Percentiles rank a stretch among this genome's conserved stretches.
Conservation (phyloP, 805 yeast species). For the Yarrowia yakushimensis region DNA sequence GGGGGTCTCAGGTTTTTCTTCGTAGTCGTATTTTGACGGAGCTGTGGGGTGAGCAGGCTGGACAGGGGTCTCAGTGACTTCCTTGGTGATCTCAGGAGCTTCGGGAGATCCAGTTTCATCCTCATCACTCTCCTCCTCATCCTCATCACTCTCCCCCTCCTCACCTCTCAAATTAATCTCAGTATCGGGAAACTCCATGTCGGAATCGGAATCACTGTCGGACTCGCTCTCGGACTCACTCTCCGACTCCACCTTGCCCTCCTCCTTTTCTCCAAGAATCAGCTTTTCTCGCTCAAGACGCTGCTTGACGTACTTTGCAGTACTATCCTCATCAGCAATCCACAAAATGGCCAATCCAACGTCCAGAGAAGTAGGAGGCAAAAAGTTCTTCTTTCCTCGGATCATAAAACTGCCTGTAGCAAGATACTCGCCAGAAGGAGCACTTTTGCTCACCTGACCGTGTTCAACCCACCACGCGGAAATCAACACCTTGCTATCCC, state of each 20-base stretch:
- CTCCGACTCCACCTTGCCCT: constrained; percentile 30
- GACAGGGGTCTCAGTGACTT: not conserved
- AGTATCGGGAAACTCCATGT: constrained; percentile 35
- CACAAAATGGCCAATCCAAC: constrained; percentile 88
- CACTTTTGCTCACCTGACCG: constrained; percentile 59
- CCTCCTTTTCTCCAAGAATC: constrained; percentile 20
- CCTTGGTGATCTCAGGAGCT: too few species aligned
- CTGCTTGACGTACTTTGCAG: constrained; percentile 38
- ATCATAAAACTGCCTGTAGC: constrained; percentile 60
- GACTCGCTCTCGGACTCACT: not conserved
- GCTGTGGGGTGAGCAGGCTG: not conserved
- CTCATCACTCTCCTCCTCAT: constrained; percentile 11
- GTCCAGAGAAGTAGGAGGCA: constrained; percentile 74
- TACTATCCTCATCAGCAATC: constrained; percentile 57
- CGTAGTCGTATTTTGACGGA: not conserved
- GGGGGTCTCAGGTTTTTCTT: constrained; percentile 26
- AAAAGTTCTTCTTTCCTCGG: constrained; percentile 49
- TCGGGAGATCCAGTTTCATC: not conserved
- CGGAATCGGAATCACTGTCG: constrained; percentile 32
- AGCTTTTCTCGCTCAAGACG: constrained; percentile 26
- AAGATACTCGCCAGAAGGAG: constrained; percentile 48
- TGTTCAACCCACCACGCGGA: constrained; percentile 86
- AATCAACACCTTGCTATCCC: constrained; percentile 80
- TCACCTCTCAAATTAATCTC: constrained; percentile 31
- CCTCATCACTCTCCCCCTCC: constrained; percentile 12